A percentile compares a stretch with the other conserved stretches of the same genome.
These are phyloP conservation scores for Hanseniaspora sp. DNA, from an alignment of 1,139 yeast genomes.

Conservation along the genomic window DNA sequence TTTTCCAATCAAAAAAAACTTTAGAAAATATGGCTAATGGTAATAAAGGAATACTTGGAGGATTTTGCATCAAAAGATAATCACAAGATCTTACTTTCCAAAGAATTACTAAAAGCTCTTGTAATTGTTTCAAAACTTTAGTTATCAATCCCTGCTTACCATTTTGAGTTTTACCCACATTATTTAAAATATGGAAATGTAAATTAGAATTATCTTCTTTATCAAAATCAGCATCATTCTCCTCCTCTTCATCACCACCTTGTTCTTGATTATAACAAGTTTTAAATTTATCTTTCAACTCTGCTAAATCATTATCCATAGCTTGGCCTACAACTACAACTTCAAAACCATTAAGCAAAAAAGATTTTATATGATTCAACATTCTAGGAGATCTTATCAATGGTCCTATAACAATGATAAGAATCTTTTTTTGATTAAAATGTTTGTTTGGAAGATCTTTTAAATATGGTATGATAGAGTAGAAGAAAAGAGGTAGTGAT, in stretches of 20 bases:
- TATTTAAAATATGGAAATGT: not conserved
- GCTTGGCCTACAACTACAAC: conserved; percentile 33
- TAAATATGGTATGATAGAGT: conserved; percentile 26
- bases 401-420: conserved; percentile 82
- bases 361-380: conserved; percentile 78
- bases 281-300: not conserved
- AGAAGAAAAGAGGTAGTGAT: conserved; percentile 31
- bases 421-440: conserved; percentile 37
- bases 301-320: not conserved
- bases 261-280: not conserved
- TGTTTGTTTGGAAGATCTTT: conserved; percentile 30
- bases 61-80: conserved; percentile 75
- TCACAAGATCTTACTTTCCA: conserved; percentile 51
- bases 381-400: conserved; percentile 93
- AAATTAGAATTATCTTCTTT: not conserved
- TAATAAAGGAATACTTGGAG: conserved; percentile 81
- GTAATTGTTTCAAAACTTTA: conserved; percentile 52
- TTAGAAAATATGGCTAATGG: conserved; percentile 50
- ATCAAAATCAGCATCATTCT: too few species aligned
- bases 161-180: conserved; percentile 29
- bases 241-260: not conserved
- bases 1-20: conserved; percentile 34
- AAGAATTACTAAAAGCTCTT: conserved; percentile 38
- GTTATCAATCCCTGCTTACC: conserved; percentile 55
- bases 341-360: conserved; percentile 53